A percentile compares a stretch with the other conserved stretches of the same genome.
phyloP scores from a whole-genome alignment of 1,139 yeast genomes.

The Magnusiomyces tetraspermus region DNA sequence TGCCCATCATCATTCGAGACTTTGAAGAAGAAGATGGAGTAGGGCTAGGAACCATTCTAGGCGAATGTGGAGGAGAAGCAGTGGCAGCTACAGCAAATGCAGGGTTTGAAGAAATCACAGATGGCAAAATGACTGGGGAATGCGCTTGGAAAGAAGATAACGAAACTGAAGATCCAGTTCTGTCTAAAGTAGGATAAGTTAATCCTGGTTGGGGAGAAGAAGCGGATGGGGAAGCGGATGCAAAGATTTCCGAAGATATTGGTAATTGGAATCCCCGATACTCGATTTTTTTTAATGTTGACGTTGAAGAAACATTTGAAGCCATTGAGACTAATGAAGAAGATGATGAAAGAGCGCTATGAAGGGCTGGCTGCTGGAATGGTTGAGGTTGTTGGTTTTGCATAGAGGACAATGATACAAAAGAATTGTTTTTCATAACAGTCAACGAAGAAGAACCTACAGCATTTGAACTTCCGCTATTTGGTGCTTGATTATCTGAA shows the following conservation, averaged over 20 bases:
- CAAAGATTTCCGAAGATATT: slow-evolving; percentile 11
- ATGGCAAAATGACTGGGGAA: not conserved
- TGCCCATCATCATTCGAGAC: slow-evolving; percentile 10
- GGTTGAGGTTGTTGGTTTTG: not conserved
- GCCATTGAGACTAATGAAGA: slow-evolving; percentile 10
- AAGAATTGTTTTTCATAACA: too few relatives aligned
- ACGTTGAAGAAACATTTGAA: slow-evolving; percentile 8
- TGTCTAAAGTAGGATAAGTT: too few relatives aligned
- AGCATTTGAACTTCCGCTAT: too few relatives aligned
- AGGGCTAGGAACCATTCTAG: slow-evolving; percentile 11
- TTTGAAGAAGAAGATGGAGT: slow-evolving; percentile 7
- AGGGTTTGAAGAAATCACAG: not conserved
- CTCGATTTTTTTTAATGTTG: slow-evolving; percentile 29
- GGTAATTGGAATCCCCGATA: slow-evolving; percentile 59
- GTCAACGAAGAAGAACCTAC: too few relatives aligned
- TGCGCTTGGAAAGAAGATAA: not conserved
- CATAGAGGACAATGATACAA: not conserved
- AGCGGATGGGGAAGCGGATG: too few relatives aligned
- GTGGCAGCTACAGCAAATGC: too few relatives aligned
- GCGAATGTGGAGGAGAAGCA: slow-evolving; percentile 12
- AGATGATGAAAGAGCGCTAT: slow-evolving; percentile 5
- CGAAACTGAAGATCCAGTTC: slow-evolving; percentile 6
- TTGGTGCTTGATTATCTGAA: too few relatives aligned
- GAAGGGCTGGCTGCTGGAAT: not conserved
- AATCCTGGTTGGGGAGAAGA: slow-evolving; percentile 12